These are phyloP conservation scores for Aspergillus biplanus DNA, from an alignment of 495 filamentous ascomycete genomes.

Conservation along the genomic window DNA sequence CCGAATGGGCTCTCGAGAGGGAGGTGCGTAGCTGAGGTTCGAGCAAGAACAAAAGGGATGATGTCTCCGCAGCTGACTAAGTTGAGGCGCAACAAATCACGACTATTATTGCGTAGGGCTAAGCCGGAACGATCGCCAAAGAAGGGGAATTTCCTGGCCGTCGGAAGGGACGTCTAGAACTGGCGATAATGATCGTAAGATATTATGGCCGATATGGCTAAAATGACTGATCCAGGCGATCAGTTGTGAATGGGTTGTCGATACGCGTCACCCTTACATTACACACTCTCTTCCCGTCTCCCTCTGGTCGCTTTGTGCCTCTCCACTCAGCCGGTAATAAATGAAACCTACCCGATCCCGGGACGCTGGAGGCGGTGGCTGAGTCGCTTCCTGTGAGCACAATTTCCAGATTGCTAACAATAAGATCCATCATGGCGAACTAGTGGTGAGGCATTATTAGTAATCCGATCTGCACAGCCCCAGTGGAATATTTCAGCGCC, in stretches of 20 bases:
- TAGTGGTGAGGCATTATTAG: background rate
- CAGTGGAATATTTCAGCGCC: conserved; percentile 11
- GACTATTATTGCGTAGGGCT: conserved; percentile 1
- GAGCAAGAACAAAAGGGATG: conserved; percentile 21
- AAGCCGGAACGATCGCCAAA: background rate
- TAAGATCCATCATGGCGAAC: too few relatives aligned
- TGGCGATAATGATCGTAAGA: background rate
- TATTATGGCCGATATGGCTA: too few relatives aligned
- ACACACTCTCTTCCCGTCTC: background rate
- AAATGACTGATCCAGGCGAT: too few relatives aligned
- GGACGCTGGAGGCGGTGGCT: conserved; percentile 16
- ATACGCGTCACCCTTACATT: conserved; percentile 2
- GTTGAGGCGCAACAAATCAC: conserved; percentile 7
- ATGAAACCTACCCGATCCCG: background rate
- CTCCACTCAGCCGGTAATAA: too few relatives aligned
- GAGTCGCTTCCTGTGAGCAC: background rate
- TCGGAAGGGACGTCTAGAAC: background rate
- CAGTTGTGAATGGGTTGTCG: background rate
- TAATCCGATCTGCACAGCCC: conserved; percentile 20
- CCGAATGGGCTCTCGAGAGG: conserved; percentile 10
- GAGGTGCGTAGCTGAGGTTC: conserved; percentile 18
- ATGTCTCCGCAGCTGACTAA: conserved; percentile 27
- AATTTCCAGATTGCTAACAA: too few relatives aligned
- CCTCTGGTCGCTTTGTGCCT: too few relatives aligned
- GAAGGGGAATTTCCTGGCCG: background rate